A percentile compares a stretch with the other conserved stretches of the same genome.
Evolutionary conservation across 331 rosid species (phyloP).

Genomic region (Quercus lobata): DNA sequence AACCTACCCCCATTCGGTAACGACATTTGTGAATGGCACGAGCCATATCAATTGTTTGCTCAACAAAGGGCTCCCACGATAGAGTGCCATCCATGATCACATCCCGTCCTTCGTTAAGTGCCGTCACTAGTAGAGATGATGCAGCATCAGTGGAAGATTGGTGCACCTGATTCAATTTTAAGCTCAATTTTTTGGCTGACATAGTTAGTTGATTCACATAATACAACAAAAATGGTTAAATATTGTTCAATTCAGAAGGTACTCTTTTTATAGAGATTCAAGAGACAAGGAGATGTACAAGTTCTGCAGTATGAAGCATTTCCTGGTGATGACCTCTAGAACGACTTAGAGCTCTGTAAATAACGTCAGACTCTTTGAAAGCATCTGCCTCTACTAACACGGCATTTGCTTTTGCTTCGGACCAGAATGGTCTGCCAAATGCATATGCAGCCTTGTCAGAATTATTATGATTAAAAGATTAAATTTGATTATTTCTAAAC

Average conservation of each 20-base stretch:
- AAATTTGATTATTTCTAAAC: too few species aligned
- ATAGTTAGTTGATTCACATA: too few species aligned
- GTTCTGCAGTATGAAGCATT: slow-evolving; percentile 82
- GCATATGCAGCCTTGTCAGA: slow-evolving; percentile 1
- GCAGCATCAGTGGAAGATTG: slow-evolving; percentile 88
- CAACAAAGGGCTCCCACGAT: slow-evolving; percentile 83
- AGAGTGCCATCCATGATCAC: slow-evolving; percentile 93
- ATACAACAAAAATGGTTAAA: too few species aligned
- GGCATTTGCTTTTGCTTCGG: slow-evolving; percentile 40
- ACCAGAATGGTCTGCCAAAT: slow-evolving; percentile 68
- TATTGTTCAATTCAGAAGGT: too few species aligned
- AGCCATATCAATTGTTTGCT: slow-evolving; percentile 81
- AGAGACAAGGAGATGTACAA: slow-evolving; percentile 31
- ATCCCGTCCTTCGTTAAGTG: slow-evolving; percentile 83
- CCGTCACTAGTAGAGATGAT: slow-evolving; percentile 78
- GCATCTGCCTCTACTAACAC: slow-evolving; percentile 96
- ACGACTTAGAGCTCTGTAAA: slow-evolving; percentile 54
- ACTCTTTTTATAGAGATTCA: neutral
- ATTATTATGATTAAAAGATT: too few species aligned
- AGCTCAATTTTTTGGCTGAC: neutral
- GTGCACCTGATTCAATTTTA: slow-evolving; percentile 58
- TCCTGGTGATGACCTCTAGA: slow-evolving; percentile 74
- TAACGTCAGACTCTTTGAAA: slow-evolving; percentile 76
- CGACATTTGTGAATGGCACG: slow-evolving; percentile 67
- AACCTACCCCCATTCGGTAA: slow-evolving; percentile 85